Evolutionary conservation across 352 stramenopile genomes (phyloP), one percentile per base, ranked within the genome.

Genomic region (Phytophthora chlamydospora): DNA sequence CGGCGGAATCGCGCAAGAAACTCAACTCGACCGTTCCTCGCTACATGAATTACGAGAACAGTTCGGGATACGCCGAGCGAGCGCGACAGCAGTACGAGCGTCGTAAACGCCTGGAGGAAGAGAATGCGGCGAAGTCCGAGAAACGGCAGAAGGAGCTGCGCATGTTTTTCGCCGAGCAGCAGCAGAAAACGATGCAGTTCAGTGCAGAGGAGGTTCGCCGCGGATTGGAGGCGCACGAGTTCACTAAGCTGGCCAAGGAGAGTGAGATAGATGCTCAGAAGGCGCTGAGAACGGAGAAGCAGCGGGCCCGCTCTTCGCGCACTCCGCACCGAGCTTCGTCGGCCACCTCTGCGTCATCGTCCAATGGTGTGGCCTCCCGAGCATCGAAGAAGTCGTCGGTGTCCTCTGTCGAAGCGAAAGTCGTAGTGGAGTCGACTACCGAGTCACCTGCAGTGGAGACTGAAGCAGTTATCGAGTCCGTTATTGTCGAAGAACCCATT

Each of bases 11-110:
- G 46, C 76, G 78, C n/a, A 79, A 76, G 21, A 82, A 81, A 27
- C 58, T 80, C 11, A 71, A 78, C 42, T 79, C 65, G 27, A 76
- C 81, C 0, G 52, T 75, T 10, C 80, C 83, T 10, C 78, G 83
- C 12, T 92, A 92, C 51, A 51, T 92, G 69, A 58, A 87, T 21
- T 92, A 90, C 62, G 57, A 76, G 48, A 82, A 81, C 9, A 65
- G 59, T 0, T 61, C 70, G 1, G 72, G 66, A 4, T 92, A 83
- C 49, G 58, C 61, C 27, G 67, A 76, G 24, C 75, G 82, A 52
- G 71, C 78, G 12, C 78, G 82, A 31, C 48, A 72, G 58, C 83
- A 92, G 53, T 51, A 83, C 13, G 79, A 92, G 35, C 83, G 83
- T 16, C 80, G 83, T 16, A 86, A 77, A 48, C 79, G 80, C 11